Conservation (phyloP, 2,329 filamentous ascomycete species). For the Monosporascus sp. region DNA sequence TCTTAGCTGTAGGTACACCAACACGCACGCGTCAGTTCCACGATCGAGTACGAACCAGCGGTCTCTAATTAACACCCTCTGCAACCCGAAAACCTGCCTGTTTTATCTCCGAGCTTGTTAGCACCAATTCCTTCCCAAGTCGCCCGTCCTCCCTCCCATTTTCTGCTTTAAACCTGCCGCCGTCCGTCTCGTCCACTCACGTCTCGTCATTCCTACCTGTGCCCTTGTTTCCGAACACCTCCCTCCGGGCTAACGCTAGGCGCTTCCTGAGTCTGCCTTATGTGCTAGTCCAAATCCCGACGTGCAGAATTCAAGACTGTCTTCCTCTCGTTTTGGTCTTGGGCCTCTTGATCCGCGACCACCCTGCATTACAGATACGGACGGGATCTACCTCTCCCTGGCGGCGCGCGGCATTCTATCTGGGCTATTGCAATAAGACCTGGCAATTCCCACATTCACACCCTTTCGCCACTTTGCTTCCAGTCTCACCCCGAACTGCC, state of each 20-base stretch:
- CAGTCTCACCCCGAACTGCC: slow-evolving; percentile 15
- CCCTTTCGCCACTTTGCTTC: slow-evolving; percentile 26
- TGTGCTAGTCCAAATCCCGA: slow-evolving; percentile 21
- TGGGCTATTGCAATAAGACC: slow-evolving; percentile 27
- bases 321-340: slow-evolving; percentile 9
- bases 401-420: not conserved
- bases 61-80: slow-evolving; percentile 1
- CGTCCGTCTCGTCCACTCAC: slow-evolving; percentile 7
- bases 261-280: slow-evolving; percentile 20
- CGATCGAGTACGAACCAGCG: slow-evolving; percentile 10
- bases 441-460: slow-evolving; percentile 21
- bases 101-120: slow-evolving; percentile 20
- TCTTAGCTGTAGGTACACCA: slow-evolving; percentile 17
- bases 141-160: not conserved
- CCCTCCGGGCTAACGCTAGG: slow-evolving; percentile 15
- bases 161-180: slow-evolving; percentile 2
- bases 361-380: slow-evolving; percentile 9
- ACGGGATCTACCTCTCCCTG: not conserved
- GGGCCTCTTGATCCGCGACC: slow-evolving; percentile 25
- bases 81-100: slow-evolving; percentile 5
- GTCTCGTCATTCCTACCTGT: slow-evolving; percentile 2
- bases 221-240: slow-evolving; percentile 3
- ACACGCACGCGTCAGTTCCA: slow-evolving; percentile 27
- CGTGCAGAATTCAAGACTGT: slow-evolving; percentile 23
- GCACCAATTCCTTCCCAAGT: slow-evolving; percentile 7